Conservation (phyloP, 2,329 filamentous ascomycete genomes). For the Colletotrichum sp. region DNA sequence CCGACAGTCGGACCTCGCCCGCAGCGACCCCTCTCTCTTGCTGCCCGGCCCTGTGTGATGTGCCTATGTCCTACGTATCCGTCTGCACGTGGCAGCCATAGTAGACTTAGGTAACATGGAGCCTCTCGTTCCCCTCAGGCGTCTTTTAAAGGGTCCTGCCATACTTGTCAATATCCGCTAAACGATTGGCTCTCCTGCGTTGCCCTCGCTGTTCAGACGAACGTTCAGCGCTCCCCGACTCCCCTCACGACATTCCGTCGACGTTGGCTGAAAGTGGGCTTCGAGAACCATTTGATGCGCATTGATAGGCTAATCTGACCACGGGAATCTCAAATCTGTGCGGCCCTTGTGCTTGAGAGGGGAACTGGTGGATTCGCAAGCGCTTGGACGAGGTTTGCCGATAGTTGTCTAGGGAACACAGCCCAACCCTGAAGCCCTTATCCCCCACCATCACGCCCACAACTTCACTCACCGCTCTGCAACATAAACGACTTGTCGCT, state of each 20-base stretch:
- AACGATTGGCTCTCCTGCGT: conserved; percentile 9
- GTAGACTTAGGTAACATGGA: neutral
- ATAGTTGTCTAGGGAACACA: neutral
- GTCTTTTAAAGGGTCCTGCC: neutral
- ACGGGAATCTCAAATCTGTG: conserved; percentile 6
- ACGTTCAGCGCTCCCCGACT: neutral
- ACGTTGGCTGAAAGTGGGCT: neutral
- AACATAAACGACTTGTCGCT: neutral
- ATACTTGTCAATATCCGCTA: neutral
- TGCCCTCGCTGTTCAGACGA: conserved; percentile 3
- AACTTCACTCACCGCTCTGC: neutral
- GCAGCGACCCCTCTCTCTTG: neutral
- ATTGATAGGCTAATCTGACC: neutral
- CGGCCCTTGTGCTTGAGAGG: neutral
- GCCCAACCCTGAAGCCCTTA: conserved; percentile 3
- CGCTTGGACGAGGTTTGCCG: neutral
- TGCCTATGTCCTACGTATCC: neutral
- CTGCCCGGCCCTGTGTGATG: neutral
- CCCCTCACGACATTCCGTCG: neutral
- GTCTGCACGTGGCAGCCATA: neutral
- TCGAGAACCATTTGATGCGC: neutral
- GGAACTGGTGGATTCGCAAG: neutral
- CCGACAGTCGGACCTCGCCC: neutral
- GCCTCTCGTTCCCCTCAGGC: neutral
- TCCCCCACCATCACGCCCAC: neutral